These are phyloP conservation scores for Sporodiniella umbellata DNA, from an alignment of 371 early-diverging fungal genomes.

Conservation along the genomic window DNA sequence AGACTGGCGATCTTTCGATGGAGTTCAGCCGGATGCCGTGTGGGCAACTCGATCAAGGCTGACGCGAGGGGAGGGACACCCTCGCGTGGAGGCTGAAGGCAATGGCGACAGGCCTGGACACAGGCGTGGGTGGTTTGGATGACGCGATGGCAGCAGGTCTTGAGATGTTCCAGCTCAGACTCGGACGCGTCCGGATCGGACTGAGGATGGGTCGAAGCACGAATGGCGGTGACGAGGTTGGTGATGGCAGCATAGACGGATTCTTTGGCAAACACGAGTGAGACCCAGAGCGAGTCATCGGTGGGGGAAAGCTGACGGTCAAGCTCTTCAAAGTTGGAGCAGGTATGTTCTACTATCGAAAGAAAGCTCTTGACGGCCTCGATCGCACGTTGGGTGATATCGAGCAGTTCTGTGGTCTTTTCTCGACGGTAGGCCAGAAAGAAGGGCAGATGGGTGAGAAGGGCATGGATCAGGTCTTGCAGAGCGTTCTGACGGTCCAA, in stretches of 20 bases:
- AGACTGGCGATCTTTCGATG: background rate
- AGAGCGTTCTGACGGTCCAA: slow-evolving; percentile 28
- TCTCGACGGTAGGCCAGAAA: slow-evolving; percentile 20
- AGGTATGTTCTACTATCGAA: slow-evolving; percentile 40
- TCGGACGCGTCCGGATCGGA: slow-evolving; percentile 1
- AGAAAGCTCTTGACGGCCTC: slow-evolving; percentile 40
- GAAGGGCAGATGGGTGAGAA: slow-evolving; percentile 23
- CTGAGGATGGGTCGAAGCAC: slow-evolving; percentile 33
- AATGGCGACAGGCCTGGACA: slow-evolving; percentile 20
- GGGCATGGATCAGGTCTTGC: slow-evolving; percentile 20
- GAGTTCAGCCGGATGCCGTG: too few relatives aligned
- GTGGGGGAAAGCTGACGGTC: slow-evolving; percentile 25
- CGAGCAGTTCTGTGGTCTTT: slow-evolving; percentile 36
- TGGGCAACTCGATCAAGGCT: too few relatives aligned
- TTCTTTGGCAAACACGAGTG: slow-evolving; percentile 44
- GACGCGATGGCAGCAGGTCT: slow-evolving; percentile 34
- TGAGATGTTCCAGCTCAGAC: slow-evolving; percentile 23
- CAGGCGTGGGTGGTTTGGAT: slow-evolving; percentile 31
- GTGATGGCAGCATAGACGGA: slow-evolving; percentile 47
- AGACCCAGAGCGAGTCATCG: slow-evolving; percentile 39
- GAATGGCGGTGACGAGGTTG: slow-evolving; percentile 41
- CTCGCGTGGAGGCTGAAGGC: background rate
- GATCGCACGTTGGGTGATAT: slow-evolving; percentile 40
- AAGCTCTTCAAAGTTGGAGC: slow-evolving; percentile 32
- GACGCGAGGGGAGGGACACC: too few relatives aligned